phyloP scores from a whole-genome alignment of 2,329 filamentous ascomycete species.

The Orbilia ellipsospora region DNA sequence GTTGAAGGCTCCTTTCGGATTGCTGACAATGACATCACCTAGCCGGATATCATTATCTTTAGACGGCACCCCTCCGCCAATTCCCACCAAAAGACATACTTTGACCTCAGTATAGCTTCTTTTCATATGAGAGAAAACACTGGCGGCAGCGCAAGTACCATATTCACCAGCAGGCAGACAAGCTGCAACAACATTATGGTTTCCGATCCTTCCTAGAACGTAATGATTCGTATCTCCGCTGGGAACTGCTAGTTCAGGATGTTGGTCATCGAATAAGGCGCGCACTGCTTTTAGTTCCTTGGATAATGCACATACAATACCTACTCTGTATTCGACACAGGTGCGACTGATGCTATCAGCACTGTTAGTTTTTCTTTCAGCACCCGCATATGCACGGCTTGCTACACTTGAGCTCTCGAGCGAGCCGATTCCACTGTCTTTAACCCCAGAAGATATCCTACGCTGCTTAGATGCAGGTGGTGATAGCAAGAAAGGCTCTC shows the following conservation, averaged over 20 bases:
- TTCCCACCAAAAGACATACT: slow-evolving; percentile 6
- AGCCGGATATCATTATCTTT: slow-evolving; percentile 11
- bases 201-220: slow-evolving; percentile 13
- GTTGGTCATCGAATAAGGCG: slow-evolving; percentile 10
- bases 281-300: slow-evolving; percentile 37
- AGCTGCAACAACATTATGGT: slow-evolving; percentile 33
- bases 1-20: not conserved
- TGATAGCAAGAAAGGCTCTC: not conserved
- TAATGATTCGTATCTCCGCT: slow-evolving; percentile 36
- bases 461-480: not conserved
- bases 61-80: slow-evolving; percentile 22
- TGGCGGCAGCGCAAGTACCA: slow-evolving; percentile 17
- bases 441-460: not conserved
- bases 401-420: no score
- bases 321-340: slow-evolving; percentile 19
- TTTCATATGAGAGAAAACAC: slow-evolving; percentile 18
- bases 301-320: slow-evolving; percentile 26
- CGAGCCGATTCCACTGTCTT: no score
- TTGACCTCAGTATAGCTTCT: slow-evolving; percentile 19
- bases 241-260: not conserved
- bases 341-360: no score
- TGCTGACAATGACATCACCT: slow-evolving; percentile 19
- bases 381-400: not conserved
- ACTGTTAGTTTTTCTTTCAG: not conserved
- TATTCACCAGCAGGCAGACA: slow-evolving; percentile 28